Evolutionary conservation across 495 filamentous ascomycete species (phyloP), one percentile per base, ranked within the genome.

Genomic region (Hyaloscypha variabilis): DNA sequence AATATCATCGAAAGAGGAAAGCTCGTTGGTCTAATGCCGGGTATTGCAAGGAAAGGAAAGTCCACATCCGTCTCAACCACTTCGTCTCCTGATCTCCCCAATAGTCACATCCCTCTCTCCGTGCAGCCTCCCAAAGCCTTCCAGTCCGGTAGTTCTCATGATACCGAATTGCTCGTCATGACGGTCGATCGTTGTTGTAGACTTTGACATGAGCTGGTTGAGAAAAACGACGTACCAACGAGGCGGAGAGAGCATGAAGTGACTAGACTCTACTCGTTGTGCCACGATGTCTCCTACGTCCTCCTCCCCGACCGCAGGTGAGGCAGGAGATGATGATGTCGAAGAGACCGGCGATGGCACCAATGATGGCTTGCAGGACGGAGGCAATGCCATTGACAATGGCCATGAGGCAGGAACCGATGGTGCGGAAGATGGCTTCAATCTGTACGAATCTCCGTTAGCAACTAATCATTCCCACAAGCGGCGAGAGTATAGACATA

Each of bases 311-410:
- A 19, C 91, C 87, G 81, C 93, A 97, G 51, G 93, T 97, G 61
- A 97, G 77, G 82, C 88, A 97, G 65, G 84, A 86, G 80, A 97
- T 89, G 78, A 97, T 83, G 78, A 91, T 90, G 77, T 89, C 88
- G 81, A 96, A 84, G 78, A 97, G 79, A 66, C 85, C 75, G 70
- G 93, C 85, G 72, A 96, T 85, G 73, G 86, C 94, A 76, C 85
- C 86, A 82, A 97, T 88, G 81, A 98, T 92, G 67, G 87, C 86
- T 66, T 83, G 85, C 64, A 91, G 82, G 79, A 91, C 83, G 70
- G 83, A 81, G 59, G 89, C 92, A 76, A 96, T 89, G 72, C 86
- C 90, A 71, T 92, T 88, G 58, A 96, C 85, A 75, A 99, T 85
- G 72, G 88, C 88, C 87, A 93, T 96, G 67, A 97, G 81, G 74